A percentile compares a stretch with the other conserved stretches of the same genome.
Conservation (phyloP, 257 asterid species). For the Solanum acaule region DNA sequence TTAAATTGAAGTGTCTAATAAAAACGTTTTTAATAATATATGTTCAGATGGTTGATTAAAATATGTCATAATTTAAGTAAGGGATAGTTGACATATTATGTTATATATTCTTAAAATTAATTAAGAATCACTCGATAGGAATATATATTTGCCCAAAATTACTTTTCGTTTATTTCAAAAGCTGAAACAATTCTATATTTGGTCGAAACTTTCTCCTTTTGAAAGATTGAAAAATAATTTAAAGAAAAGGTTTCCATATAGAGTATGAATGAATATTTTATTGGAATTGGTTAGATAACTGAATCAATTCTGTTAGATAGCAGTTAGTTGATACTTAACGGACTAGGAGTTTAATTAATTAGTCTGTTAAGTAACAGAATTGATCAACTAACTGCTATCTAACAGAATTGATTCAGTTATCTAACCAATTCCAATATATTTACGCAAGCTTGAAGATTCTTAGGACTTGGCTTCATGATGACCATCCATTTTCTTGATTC, state of each 20-base stretch:
- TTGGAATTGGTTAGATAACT: no score
- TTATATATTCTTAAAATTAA: background rate
- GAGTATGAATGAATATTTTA: background rate
- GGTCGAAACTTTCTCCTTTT: background rate
- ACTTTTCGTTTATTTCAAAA: background rate
- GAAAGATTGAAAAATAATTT: background rate
- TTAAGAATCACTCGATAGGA: background rate
- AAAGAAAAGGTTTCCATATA: background rate
- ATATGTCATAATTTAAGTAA: background rate
- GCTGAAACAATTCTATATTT: background rate
- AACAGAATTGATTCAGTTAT: no score
- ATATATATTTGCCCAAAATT: background rate
- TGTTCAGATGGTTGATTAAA: background rate
- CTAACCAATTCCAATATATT: no score
- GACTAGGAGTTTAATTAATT: no score
- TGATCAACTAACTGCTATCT: no score
- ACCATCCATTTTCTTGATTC: background rate
- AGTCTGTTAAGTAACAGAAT: no score
- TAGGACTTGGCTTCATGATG: background rate
- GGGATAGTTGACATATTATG: background rate
- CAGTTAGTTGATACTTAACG: no score
- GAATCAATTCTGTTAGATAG: no score
- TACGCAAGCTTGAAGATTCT: background rate
- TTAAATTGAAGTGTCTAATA: background rate
- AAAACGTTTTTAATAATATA: background rate